These are phyloP conservation scores for Jaltomata sinuosa DNA, from an alignment of 257 asterid genomes.

Conservation along the genomic window DNA sequence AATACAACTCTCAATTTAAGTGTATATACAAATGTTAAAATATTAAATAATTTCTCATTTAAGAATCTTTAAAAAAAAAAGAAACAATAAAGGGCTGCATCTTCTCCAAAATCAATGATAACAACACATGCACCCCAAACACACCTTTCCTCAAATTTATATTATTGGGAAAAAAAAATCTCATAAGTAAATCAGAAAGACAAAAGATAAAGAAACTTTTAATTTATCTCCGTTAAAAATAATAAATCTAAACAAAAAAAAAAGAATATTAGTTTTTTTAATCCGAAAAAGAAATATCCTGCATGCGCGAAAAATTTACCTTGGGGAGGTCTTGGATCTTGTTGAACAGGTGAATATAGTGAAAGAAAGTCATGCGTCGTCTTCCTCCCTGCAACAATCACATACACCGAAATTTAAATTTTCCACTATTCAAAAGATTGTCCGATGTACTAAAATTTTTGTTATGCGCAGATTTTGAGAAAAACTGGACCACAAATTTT, in stretches of 20 bases:
- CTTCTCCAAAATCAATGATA: not conserved
- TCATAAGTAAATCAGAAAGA: not conserved
- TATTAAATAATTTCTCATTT: not conserved
- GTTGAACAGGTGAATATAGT: constrained; percentile 62
- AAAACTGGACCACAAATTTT: too few relatives aligned
- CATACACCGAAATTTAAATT: not conserved
- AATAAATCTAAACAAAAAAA: not conserved
- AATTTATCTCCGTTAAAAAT: not conserved
- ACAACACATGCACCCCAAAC: not conserved
- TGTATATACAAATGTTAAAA: not conserved
- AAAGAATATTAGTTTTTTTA: not conserved
- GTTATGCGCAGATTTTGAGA: too few relatives aligned
- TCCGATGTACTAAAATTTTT: too few relatives aligned
- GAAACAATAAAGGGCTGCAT: not conserved
- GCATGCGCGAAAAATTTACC: constrained; percentile 30
- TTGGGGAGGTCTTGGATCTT: constrained; percentile 69
- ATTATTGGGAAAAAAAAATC: not conserved
- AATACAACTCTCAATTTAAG: not conserved
- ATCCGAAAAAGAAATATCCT: not conserved
- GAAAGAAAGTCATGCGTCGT: constrained; percentile 94
- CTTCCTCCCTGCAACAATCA: constrained; percentile 39
- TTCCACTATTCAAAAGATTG: too few relatives aligned
- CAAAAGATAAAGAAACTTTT: not conserved
- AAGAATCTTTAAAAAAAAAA: not conserved
- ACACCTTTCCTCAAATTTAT: not conserved